Evolutionary conservation across 192 early-diverging fungal species (phyloP).

Genomic region (Funneliformis geosporum): DNA sequence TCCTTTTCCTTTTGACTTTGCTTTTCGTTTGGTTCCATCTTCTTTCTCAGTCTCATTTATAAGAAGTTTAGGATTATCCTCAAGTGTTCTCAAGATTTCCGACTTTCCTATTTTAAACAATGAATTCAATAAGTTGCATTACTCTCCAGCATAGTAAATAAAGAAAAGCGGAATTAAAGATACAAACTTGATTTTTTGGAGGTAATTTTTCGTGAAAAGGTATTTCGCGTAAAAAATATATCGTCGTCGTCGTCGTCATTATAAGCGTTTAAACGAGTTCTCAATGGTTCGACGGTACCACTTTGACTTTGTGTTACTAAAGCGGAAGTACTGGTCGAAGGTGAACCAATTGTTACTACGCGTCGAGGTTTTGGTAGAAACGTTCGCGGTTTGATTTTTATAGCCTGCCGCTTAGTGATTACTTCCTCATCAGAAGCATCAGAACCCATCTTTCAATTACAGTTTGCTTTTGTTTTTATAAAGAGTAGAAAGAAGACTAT

Average conservation of each 20-base stretch:
- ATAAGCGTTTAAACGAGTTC: neutral
- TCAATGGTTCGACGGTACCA: neutral
- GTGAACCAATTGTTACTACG: neutral
- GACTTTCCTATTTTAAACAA: neutral
- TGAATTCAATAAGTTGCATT: neutral
- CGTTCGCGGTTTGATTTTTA: slow-evolving; percentile 20
- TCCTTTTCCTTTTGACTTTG: neutral
- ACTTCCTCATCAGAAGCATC: slow-evolving; percentile 24
- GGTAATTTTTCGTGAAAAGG: slow-evolving; percentile 2
- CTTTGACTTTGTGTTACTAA: neutral
- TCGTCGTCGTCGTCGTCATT: slow-evolving; percentile 27
- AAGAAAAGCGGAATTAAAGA: too few relatives aligned
- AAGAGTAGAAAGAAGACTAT: too few relatives aligned
- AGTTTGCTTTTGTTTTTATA: too few relatives aligned
- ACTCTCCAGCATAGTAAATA: too few relatives aligned
- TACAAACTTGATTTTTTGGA: slow-evolving; percentile 12
- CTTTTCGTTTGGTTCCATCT: neutral
- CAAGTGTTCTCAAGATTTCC: neutral
- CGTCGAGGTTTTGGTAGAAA: slow-evolving; percentile 15
- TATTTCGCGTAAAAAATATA: slow-evolving; percentile 4
- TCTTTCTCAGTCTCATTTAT: neutral
- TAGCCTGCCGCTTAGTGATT: neutral
- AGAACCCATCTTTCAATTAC: neutral
- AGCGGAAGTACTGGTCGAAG: neutral
- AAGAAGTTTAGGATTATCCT: neutral